These are phyloP conservation scores for Apophysomyces elegans DNA, from an alignment of 371 early-diverging fungal species.

Conservation along the genomic window DNA sequence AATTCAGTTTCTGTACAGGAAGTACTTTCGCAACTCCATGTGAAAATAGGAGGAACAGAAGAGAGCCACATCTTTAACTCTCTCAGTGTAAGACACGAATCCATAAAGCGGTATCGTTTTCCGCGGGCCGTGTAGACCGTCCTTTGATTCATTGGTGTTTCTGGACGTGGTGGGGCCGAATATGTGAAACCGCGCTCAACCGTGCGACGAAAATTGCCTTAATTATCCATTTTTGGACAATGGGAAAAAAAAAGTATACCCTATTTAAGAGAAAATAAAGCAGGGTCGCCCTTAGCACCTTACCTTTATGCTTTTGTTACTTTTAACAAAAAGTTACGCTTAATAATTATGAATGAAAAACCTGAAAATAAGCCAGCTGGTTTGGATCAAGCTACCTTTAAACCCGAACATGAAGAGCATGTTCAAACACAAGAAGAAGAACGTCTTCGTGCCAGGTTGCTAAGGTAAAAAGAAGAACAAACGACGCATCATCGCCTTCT, in stretches of 20 bases:
- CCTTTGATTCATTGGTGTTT: too few relatives aligned
- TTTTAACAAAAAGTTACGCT: neutral
- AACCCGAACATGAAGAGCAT: neutral
- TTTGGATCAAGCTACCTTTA: neutral
- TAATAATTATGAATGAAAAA: neutral
- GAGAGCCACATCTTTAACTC: too few relatives aligned
- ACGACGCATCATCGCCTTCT: neutral
- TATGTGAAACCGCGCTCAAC: neutral
- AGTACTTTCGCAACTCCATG: too few relatives aligned
- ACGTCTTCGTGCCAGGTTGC: neutral
- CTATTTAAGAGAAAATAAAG: neutral
- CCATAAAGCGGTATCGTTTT: too few relatives aligned
- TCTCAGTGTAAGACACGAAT: too few relatives aligned
- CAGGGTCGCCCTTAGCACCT: neutral
- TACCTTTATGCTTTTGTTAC: neutral
- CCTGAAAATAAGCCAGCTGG: neutral
- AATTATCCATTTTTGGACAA: constrained; percentile 3
- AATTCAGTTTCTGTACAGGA: too few relatives aligned
- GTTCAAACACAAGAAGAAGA: constrained; percentile 3
- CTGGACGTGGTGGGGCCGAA: too few relatives aligned
- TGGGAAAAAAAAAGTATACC: neutral
- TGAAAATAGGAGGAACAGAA: too few relatives aligned
- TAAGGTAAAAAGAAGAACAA: neutral
- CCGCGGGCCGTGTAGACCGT: too few relatives aligned
- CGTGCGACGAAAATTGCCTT: neutral